phyloP scores from a whole-genome alignment of 2,329 filamentous ascomycete species.

The Colletotrichum liriopes region DNA sequence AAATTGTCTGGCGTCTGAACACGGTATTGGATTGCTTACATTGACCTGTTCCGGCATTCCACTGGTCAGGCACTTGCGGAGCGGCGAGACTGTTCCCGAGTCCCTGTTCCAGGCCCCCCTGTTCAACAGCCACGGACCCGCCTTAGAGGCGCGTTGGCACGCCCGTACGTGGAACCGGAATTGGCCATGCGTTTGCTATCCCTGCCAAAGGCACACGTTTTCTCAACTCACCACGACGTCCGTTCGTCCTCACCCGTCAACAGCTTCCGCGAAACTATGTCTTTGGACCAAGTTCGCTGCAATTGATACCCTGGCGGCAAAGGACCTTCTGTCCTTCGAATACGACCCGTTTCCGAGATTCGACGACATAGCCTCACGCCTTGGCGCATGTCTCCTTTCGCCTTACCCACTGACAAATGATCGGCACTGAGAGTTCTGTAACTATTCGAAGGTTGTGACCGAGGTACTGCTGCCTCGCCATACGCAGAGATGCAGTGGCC shows the following conservation, averaged over 20 bases:
- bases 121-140: constrained; percentile 36
- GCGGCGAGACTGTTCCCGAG: constrained; percentile 35
- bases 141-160: constrained; percentile 34
- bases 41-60: constrained; percentile 3
- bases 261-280: constrained; percentile 37
- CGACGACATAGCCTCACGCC: constrained; percentile 29
- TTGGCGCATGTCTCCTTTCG: constrained; percentile 41
- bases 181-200: constrained; percentile 37
- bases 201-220: constrained; percentile 41
- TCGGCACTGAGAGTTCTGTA: constrained; percentile 23
- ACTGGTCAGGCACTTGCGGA: constrained; percentile 28
- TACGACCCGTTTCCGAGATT: constrained; percentile 10
- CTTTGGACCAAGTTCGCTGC: constrained; percentile 27
- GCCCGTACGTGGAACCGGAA: constrained; percentile 32
- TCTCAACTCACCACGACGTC: constrained; percentile 39
- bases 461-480: constrained; percentile 33
- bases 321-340: constrained; percentile 30
- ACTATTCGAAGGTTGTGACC: constrained; percentile 39
- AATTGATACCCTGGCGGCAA: constrained; percentile 36
- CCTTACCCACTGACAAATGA: constrained; percentile 37
- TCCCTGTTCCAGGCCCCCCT: constrained; percentile 30
- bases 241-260: constrained; percentile 11
- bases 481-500: constrained; percentile 55
- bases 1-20: constrained; percentile 2
- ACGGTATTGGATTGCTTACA: constrained; percentile 23